Evolutionary conservation across 2,329 filamentous ascomycete species (phyloP), one percentile per base, ranked within the genome.

Genomic region (Thelonectria discophora): DNA sequence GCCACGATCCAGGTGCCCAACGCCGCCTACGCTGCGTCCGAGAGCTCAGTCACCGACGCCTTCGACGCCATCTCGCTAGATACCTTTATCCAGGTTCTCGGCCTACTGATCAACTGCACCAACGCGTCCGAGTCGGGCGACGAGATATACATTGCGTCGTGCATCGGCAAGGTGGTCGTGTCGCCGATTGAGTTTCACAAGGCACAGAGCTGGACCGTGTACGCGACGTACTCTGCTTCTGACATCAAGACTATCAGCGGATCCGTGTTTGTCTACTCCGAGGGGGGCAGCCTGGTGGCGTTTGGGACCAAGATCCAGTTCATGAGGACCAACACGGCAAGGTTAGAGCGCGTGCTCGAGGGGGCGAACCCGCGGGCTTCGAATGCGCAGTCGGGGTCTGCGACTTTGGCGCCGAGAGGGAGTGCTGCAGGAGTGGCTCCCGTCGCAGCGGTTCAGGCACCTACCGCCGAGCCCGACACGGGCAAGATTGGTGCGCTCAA

Each of bases 31-130:
- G 37, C 39, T 0, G 32, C 51, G 18, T 55, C 50, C 3, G 65
- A 67, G 32, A 65, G 63, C 51, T 63, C 56, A 0, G 65, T 67
- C 4, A 48, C 56, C 1, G 54, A 60, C 3, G 65, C 50, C 18
- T 67, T 58, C 30, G 66, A 70, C 21, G 63, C 68, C 24, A 60
- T 70, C 42, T 55, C 63, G 2, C 37, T 67, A n/a, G 68, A 70
- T 24, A 66, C 61, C 1, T 70, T 67, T 46, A 63, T 70, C 11
- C 68, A 70, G 40, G 68, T 69, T 11, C 50, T 65, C 2, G 68
- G 68, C 27, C 58, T 70, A 2, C 54, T 67, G 11, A 67, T 69
- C 40, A 70, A 70, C 55, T 57, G 57, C 21, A 67, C 49, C 46
- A 55, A 55, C 30, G 55, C 57, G 3, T 62, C 57, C 18, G 56